These are phyloP conservation scores for Eucalyptus pauciflora DNA, from an alignment of 345 rosid species.

Conservation along the genomic window DNA sequence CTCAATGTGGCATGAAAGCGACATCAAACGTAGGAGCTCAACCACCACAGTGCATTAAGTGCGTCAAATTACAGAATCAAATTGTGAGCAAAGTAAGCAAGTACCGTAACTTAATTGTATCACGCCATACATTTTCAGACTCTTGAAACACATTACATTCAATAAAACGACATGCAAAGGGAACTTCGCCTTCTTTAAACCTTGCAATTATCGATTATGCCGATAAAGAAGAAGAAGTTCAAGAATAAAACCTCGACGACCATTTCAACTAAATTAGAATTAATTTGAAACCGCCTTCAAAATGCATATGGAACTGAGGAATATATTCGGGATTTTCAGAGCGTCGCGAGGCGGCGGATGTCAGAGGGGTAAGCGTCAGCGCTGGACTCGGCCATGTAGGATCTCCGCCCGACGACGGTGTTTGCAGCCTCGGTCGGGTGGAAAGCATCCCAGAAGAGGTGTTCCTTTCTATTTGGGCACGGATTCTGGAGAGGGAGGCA, in stretches of 20 bases:
- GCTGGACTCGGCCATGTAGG: slow-evolving; percentile 36
- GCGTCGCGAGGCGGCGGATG: slow-evolving; percentile 36
- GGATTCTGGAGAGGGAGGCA: slow-evolving; percentile 57
- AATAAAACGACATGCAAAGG: not conserved
- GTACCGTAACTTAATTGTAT: not conserved
- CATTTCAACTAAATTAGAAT: not conserved
- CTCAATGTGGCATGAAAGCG: not conserved
- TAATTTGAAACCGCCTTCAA: not conserved
- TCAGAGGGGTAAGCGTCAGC: slow-evolving; percentile 53
- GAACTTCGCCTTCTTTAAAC: not conserved
- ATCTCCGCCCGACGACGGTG: slow-evolving; percentile 31
- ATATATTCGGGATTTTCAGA: slow-evolving; percentile 6
- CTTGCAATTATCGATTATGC: not conserved
- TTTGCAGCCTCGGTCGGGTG: slow-evolving; percentile 65
- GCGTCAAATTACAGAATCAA: not conserved
- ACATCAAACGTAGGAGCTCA: not conserved
- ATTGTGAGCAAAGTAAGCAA: not conserved
- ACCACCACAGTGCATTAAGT: not conserved
- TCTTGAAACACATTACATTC: not conserved
- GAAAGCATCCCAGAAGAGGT: slow-evolving; percentile 68
- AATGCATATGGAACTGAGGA: not conserved
- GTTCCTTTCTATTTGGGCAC: slow-evolving; percentile 36
- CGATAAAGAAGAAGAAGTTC: not conserved
- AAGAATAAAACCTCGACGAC: not conserved
- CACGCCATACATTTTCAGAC: not conserved